A percentile compares a stretch with the other conserved stretches of the same genome.
These are phyloP conservation scores for Asclepias syriaca DNA, from an alignment of 257 asterid species.

Conservation along the genomic window DNA sequence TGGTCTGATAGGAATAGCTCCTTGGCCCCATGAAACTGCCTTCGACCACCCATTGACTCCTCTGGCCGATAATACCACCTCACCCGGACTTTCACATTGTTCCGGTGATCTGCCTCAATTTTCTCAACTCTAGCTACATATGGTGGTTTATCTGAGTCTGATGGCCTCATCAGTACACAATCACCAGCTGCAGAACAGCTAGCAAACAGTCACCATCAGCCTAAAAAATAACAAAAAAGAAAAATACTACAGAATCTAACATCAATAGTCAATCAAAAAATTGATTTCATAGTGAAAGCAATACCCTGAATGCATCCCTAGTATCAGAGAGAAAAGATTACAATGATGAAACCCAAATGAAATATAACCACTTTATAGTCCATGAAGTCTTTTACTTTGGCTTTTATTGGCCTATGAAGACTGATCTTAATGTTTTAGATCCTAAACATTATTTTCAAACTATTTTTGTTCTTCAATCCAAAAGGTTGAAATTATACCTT, in stretches of 20 bases:
- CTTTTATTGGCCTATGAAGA: too few relatives aligned
- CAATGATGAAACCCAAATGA: not conserved
- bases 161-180: constrained; percentile 75
- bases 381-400: too few relatives aligned
- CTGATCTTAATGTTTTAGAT: too few relatives aligned
- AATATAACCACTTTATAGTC: not conserved
- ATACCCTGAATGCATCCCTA: not conserved
- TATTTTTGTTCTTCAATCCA: too few relatives aligned
- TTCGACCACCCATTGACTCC: constrained; percentile 80
- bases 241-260: not conserved
- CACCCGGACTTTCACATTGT: constrained; percentile 63
- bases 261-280: not conserved
- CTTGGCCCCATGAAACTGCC: constrained; percentile 90
- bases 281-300: not conserved
- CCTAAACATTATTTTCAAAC: too few relatives aligned
- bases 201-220: not conserved
- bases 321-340: not conserved
- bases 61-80: constrained; percentile 85
- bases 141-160: constrained; percentile 67
- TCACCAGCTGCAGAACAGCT: constrained; percentile 62
- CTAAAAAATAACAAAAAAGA: not conserved
- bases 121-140: constrained; percentile 81
- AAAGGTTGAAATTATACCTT: too few relatives aligned
- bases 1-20: constrained; percentile 87
- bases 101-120: constrained; percentile 72